Evolutionary conservation across 2,329 filamentous ascomycete species (phyloP), one percentile per base, ranked within the genome.

Genomic region (Trichoderma koningii): DNA sequence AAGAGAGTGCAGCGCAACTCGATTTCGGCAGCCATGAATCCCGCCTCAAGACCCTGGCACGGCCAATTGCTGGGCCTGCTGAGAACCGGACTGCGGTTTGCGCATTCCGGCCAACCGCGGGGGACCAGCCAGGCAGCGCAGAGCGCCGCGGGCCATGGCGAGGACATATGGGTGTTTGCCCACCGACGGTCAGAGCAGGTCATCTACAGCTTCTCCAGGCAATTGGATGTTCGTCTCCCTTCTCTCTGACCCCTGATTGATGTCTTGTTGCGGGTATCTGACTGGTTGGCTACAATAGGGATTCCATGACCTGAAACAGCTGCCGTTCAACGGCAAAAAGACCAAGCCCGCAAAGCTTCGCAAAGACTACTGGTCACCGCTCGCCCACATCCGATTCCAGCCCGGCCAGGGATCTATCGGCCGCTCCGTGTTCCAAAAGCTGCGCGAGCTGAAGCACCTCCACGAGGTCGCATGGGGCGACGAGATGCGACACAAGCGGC

Each of bases 281-380:
- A 62, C 57, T 10, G 9, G 30, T 34, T 10, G 9, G 30, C 10
- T 51, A n/a, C 57, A 28, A 41, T 14, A 80, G 78, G 76, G 73
- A 23, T 70, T 79, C 69, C 79, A 80, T 66, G 78, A 80, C 53
- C 76, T 87, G 68, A 80, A 82, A 70, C 85, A 88, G 72, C 75
- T 90, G 66, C 83, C 85, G 55, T 90, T 84, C 78, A 86, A 87
- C 68, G 87, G 87, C 76, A 90, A 89, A 74, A 89, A 90, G 76
- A 82, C 85, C 53, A 83, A 85, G 69, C 87, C 87, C 2, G 74
- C 82, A 62, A 85, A 85, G 71, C 78, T 90, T 45, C 86, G 88
- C 66, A 88, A 87, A 75, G 88, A 90, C 77, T 85, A 87, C 76
- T 90, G 88, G 87, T 77, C 78, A 41, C 85, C 85, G 7, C 77